Conservation (phyloP, 805 yeast genomes). For the Monosporozyma solicola region DNA sequence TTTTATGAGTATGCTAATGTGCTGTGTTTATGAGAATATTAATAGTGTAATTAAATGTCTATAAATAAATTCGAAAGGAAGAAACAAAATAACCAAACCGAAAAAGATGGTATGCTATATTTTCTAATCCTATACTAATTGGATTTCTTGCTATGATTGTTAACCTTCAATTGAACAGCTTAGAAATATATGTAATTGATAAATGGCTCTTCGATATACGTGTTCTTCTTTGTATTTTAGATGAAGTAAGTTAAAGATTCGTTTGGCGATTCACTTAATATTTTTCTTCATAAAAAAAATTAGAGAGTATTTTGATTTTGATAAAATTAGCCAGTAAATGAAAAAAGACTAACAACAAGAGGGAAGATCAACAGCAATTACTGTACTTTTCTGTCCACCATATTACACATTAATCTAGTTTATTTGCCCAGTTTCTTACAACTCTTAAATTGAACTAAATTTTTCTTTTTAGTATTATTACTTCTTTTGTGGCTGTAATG, state of each 20-base stretch:
- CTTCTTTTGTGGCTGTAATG: slow-evolving; percentile 24
- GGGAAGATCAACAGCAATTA: no score
- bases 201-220: neutral
- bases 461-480: neutral
- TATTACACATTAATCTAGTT: no score
- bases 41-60: neutral
- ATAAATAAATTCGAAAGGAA: neutral
- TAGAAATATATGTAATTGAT: neutral
- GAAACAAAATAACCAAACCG: no score
- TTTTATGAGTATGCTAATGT: neutral
- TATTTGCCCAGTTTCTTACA: neutral
- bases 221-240: neutral
- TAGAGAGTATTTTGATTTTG: neutral
- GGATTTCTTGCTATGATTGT: no score
- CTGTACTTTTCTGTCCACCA: no score
- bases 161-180: neutral
- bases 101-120: no score
- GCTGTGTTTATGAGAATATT: neutral
- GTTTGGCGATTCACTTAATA: neutral
- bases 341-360: no score
- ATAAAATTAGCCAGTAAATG: neutral
- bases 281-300: neutral
- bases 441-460: neutral
- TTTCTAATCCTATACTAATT: no score
- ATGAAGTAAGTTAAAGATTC: neutral